Conservation (phyloP, 768 basidiomycete species). For the Pulveroboletus frians region DNA sequence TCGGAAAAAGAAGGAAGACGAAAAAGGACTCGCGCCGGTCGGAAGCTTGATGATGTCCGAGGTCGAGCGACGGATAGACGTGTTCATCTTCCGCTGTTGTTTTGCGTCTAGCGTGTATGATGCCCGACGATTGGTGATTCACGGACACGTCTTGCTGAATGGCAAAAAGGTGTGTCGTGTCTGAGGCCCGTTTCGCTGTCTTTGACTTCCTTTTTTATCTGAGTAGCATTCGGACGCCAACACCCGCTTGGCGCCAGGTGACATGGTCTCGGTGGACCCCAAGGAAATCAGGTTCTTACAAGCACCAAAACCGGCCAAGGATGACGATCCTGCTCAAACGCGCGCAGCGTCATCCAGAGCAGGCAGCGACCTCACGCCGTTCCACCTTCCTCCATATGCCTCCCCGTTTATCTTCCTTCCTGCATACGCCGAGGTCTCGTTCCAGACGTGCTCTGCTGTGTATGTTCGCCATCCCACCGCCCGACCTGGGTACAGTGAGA, state of each 20-base stretch:
- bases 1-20: constrained; percentile 48
- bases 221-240: constrained; percentile 77
- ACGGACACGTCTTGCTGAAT: constrained; percentile 84
- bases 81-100: constrained; percentile 85
- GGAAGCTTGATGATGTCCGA: constrained; percentile 94
- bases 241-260: constrained; percentile 86
- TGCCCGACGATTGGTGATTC: constrained; percentile 79
- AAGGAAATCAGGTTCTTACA: constrained; percentile 68
- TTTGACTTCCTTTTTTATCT: not conserved
- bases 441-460: constrained; percentile 82
- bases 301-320: constrained; percentile 26
- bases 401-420: constrained; percentile 93
- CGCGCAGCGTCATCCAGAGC: not conserved
- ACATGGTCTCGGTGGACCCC: constrained; percentile 89
- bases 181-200: not conserved
- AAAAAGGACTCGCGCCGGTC: constrained; percentile 76
- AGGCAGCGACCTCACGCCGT: constrained; percentile 50
- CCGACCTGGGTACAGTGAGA: constrained; percentile 91
- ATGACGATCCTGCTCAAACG: not conserved
- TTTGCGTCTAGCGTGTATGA: constrained; percentile 87
- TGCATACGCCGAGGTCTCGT: constrained; percentile 82
- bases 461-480: constrained; percentile 97
- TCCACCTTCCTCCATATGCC: constrained; percentile 82
- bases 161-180: constrained; percentile 65
- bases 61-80: constrained; percentile 91